Percentiles rank a stretch among this genome's conserved stretches.
Evolutionary conservation across 768 basidiomycete species (phyloP).

Genomic region (Lyophyllum semitale): DNA sequence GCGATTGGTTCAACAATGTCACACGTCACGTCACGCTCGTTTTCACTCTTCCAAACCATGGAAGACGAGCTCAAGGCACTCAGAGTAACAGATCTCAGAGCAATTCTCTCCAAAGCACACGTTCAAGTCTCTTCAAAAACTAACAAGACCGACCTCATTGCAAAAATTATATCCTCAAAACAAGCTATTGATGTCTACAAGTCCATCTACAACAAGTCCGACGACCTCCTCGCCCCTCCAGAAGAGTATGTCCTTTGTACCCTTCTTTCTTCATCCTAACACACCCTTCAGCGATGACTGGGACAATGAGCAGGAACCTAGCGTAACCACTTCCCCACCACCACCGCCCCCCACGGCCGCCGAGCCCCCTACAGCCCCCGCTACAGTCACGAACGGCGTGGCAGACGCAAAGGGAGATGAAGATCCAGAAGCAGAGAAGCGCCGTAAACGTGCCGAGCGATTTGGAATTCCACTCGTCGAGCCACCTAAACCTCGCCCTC

Average conservation of each 20-base stretch:
- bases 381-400: not conserved
- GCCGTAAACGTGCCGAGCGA: constrained; percentile 64
- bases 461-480: constrained; percentile 67
- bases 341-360: not conserved
- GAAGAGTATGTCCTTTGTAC: constrained; percentile 34
- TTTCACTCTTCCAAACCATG: constrained; percentile 32
- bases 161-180: constrained; percentile 56
- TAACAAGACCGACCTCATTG: constrained; percentile 69
- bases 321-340: constrained; percentile 11
- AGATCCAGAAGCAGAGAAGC: constrained; percentile 58
- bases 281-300: constrained; percentile 42
- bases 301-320: constrained; percentile 33
- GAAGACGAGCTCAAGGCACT: constrained; percentile 53
- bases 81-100: constrained; percentile 72
- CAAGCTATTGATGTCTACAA: constrained; percentile 54
- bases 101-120: constrained; percentile 56
- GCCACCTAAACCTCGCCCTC: constrained; percentile 25
- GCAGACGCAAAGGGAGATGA: constrained; percentile 10
- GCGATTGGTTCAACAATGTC: constrained; percentile 45
- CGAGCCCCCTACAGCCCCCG: not conserved
- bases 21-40: constrained; percentile 21
- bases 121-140: constrained; percentile 53
- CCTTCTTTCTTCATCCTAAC: constrained; percentile 1
- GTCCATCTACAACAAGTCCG: constrained; percentile 30
- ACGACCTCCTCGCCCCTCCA: constrained; percentile 19